Evolutionary conservation across 2,329 filamentous ascomycete species (phyloP).

Genomic region (Penicillium sp.): DNA sequence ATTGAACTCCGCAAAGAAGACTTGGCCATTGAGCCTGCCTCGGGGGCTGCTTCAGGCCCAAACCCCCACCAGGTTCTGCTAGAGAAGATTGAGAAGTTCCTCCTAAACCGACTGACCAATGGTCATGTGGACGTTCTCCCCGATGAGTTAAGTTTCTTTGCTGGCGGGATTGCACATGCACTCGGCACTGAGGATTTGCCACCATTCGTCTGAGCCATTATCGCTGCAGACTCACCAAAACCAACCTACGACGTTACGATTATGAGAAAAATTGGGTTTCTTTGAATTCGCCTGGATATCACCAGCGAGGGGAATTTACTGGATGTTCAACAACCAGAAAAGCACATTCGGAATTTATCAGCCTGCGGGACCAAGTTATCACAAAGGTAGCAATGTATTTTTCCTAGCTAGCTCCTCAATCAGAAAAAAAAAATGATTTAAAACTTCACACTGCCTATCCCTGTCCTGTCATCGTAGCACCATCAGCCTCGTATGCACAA

Average conservation of each 20-base stretch:
- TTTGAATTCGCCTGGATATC: conserved; percentile 5
- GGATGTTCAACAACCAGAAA: conserved; percentile 10
- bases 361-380: not conserved
- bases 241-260: conserved; percentile 23
- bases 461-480: not conserved
- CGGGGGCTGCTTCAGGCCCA: not conserved
- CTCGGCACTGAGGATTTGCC: conserved; percentile 24
- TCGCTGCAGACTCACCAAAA: conserved; percentile 1
- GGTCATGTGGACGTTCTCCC: conserved; percentile 32
- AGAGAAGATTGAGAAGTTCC: conserved; percentile 35
- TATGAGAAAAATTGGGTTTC: conserved; percentile 13
- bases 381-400: not conserved
- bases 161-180: conserved; percentile 38
- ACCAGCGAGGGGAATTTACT: conserved; percentile 8
- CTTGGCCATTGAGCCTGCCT: conserved; percentile 10
- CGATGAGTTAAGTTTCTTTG: conserved; percentile 43
- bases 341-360: conserved; percentile 6
- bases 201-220: not conserved
- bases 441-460: not conserved
- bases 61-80: conserved; percentile 26
- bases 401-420: not conserved
- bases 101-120: conserved; percentile 34
- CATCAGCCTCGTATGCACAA: not conserved
- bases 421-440: not conserved
- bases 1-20: conserved; percentile 29